Evolutionary conservation across 2,329 filamentous ascomycete species (phyloP), one percentile per base, ranked within the genome.

Genomic region (Ophiostoma triangulosporum): DNA sequence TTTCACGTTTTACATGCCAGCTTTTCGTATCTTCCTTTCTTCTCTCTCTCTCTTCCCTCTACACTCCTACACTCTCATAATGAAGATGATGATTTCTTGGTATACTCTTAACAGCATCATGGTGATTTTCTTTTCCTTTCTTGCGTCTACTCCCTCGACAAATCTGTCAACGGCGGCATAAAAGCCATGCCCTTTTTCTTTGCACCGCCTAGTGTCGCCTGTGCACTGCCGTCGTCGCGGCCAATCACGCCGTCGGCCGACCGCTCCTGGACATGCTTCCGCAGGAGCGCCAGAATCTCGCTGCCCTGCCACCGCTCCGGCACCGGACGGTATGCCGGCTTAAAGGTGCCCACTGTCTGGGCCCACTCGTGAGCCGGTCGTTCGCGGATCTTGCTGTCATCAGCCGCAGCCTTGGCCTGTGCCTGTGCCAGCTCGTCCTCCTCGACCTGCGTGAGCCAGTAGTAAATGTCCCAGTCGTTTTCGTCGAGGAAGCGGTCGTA

Each of bases 391-490:
- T 29, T 40, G 6, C 12, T 40, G 8, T 36, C 26, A 69, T 63
- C 57, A 68, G 62, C 52, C 66, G 65, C 50, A 62, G 65, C 53
- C 54, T 57, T 31, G 9, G 52, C 22, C 6, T 15, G 15, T n/a
- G 38, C 38, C 38, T 43, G 38, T 24, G 38, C 38, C 3, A 43
- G 38, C 38, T 43, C 38, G 20, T 43, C 24, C 24, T 20, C 50
- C 58, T 70, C 66, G 52, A 88, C 82, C 69, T 98, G 93, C 15
- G 93, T 98, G 3, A 87, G 88, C 93, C 93, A 98, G 76, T 98
- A 98, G 76, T 98, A 98, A 57, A 98, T 96, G 67, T 98, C 93
- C 93, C 93, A 98, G 73, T 98, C 93, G 69, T 98, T 98, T 72
- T 98, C 93, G 69, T 98, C 93, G 54, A 98, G 81, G 73, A 98